Evolutionary conservation across 805 yeast species (phyloP), one percentile per base, ranked within the genome.

Genomic region (Nematodospora valgi): DNA sequence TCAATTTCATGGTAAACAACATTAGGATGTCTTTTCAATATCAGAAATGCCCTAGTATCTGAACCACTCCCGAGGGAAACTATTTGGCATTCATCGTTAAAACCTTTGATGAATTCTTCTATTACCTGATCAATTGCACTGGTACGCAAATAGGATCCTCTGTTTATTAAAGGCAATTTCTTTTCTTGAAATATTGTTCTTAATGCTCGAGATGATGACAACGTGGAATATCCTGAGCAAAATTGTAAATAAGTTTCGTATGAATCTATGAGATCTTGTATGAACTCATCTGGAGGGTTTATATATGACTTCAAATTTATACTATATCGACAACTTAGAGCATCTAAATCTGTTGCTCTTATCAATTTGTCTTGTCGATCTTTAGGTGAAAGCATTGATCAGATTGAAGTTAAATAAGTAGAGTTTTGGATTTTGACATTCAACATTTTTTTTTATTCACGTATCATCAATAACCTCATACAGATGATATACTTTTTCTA

Each of bases 1-100:
- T 84, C 94, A 15, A 81, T 50, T 50, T 84, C 94, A 40, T 72
- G 65, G 46, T 78, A 78, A 22, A 80, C 43, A 4, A 47, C 39
- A 7, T 40, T 23, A 8, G 44, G 23, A 30, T 59, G 34, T 4
- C 54, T 30, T 5, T 59, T 49, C 26, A 83, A 53, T 11, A 78
- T 41, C 7, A 64, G 54, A 51, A 84, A 82, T 11, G 74, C 70
- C 35, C 91, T 53, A 0, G 93, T 82, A 48, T 85, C 94, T 11
- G 86, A 80, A 4, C 94, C 94, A 2, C 89, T 81, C 0, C 94
- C 94, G n/a, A 84, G 51, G 1, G 87, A 81, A 1, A 85, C 59
- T 11, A 84, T 70, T 49, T 82, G 82, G 30, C 74, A 57, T 14
- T 35, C 28, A 3, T 17, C 38, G 12, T 26, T 10, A 30, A 37